Evolutionary conservation across 495 filamentous ascomycete genomes (phyloP).

Genomic region (Apodospora peruviana): DNA sequence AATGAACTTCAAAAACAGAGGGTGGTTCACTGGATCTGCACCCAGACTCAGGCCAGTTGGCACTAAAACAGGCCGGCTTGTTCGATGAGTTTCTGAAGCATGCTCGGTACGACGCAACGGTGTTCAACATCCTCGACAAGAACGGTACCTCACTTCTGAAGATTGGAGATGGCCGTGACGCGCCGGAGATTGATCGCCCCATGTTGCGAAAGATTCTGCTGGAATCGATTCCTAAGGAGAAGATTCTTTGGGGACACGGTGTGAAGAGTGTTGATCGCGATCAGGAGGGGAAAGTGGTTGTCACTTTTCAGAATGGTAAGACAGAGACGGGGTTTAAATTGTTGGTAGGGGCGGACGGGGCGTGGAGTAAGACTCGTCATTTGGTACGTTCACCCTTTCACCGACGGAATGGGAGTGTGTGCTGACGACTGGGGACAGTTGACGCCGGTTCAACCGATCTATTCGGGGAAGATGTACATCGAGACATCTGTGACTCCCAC

Average conservation of each 20-base stretch:
- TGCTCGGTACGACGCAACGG: constrained; percentile 21
- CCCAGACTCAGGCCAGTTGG: constrained; percentile 42
- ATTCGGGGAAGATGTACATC: constrained; percentile 25
- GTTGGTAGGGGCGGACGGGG: constrained; percentile 31
- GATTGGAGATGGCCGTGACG: constrained; percentile 12
- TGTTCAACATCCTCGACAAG: constrained; percentile 20
- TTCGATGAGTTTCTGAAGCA: constrained; percentile 37
- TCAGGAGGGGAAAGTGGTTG: constrained; percentile 13
- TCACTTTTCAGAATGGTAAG: constrained; percentile 24
- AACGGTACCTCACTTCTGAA: constrained; percentile 12
- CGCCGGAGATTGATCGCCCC: constrained; percentile 36
- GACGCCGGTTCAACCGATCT: constrained; percentile 19
- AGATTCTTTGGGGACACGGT: constrained; percentile 22
- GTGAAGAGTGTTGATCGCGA: not conserved
- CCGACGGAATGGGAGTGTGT: not conserved
- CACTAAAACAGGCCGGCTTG: constrained; percentile 47
- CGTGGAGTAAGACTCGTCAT: constrained; percentile 28
- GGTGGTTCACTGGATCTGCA: constrained; percentile 57
- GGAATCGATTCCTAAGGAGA: constrained; percentile 29
- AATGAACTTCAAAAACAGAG: too few relatives aligned
- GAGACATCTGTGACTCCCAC: constrained; percentile 16
- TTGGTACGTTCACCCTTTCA: constrained; percentile 13
- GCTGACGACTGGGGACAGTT: constrained; percentile 16
- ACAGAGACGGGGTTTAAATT: constrained; percentile 20
- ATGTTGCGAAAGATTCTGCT: constrained; percentile 40